Evolutionary conservation across 2,329 filamentous ascomycete species (phyloP), one percentile per base, ranked within the genome.

Genomic region (Cyanodermella asteris): DNA sequence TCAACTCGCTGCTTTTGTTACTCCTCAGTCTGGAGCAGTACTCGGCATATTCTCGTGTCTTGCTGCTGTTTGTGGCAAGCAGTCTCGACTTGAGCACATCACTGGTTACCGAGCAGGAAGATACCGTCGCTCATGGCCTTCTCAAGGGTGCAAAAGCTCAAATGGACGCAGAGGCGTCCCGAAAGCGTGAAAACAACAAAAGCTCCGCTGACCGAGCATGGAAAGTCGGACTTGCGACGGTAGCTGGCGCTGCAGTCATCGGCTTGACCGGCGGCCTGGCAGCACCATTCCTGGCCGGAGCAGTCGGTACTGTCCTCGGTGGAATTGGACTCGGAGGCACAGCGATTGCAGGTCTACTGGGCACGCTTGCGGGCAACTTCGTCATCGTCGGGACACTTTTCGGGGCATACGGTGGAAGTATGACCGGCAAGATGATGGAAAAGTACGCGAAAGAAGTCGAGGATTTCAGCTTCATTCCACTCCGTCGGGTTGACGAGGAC

Each of bases 221-320:
- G 60, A 75, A 76, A 41, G 76, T 90, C 12, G 78, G 78, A 0
- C 53, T 87, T 4, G 78, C 77, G 0, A 72, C 71, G 7, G 75
- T 82, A 0, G 76, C 74, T 1, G 78, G 77, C 7, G 77, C 78
- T 1, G 73, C 73, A 0, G 51, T 84, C 3, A 78, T 87, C 7
- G 64, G 64, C n/a, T 63, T 71, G 2, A 84, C 77, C 1, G 68
- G 67, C n/a, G 70, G 69, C 13, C 59, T 87, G 4, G 70, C 73
- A 4, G 62, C 69, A 3, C 66, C 75, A 1, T 53, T 90, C 2
- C 58, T 72, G 4, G 64, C 64, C n/a, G 74, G 70, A 4, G 72
- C 74, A 4, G 58, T 87, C 17, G 77, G 77, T 9, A 67, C 64
- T 1, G 57, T 78, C 0, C 70, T 76, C 48, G 66, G 68, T 7